Evolutionary conservation across 1,284 basidiomycete genomes (phyloP), one percentile per base, ranked within the genome.

Genomic region (Acaromyces ingoldii): DNA sequence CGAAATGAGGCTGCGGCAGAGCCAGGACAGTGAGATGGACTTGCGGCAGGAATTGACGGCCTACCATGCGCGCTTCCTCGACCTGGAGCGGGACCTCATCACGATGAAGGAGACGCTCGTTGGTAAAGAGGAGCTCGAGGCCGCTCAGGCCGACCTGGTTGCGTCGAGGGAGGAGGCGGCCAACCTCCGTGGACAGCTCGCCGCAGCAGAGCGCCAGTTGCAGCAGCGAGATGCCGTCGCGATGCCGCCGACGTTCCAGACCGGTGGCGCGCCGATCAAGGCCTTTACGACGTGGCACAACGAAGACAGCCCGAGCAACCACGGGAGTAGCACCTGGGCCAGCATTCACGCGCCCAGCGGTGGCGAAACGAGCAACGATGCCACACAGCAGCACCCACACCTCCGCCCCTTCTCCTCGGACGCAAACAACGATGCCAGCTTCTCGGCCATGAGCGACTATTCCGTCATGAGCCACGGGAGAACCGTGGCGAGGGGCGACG

Each of bases 11-110:
- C 40, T 68, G 45, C 21, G 41, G 24, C 44, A 45, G 13, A 58
- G 52, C 24, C 59, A 62, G 17, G 56, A 56, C 28, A 25, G 51
- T 10, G 65, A 67, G 34, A 45, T 39, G 26, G 49, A 40, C 24
- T 43, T 58, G 2, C 46, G 51, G 15, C 46, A 52, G 11, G 55
- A 62, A 40, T 11, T 62, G n/a, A 24, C 42, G 25, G 28, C 29
- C 3, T 67, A 62, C 51, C 56, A 66, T 22, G 53, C 48, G 11
- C 55, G 53, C 28, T 64, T 63, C 44, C 17, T 38, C 17, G 58
- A 65, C 34, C 45, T 69, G 38, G 65, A 70, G 52, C 37, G 48
- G 15, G 63, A 68, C 7, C 48, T 70, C 3, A 44, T 64, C 9
- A 30, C 26, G 26, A 64, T 70, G 51, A 62, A 63, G 53, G 65